Evolutionary conservation across 164 flowering plant species (phyloP), one percentile per base, ranked within the genome.

Genomic region (Aristolochia californica): DNA sequence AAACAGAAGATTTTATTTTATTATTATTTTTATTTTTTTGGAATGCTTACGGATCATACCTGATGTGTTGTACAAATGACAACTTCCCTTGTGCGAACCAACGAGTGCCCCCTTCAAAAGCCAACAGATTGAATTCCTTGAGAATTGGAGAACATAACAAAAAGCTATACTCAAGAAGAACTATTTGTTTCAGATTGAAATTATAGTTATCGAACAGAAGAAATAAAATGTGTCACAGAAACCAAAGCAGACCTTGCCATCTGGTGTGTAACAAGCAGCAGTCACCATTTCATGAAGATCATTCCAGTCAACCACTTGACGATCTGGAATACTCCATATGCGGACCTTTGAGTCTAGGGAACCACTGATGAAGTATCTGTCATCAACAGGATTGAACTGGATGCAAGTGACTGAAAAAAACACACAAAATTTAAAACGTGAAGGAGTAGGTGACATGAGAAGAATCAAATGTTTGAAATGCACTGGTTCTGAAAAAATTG

Each of bases 281-380:
- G 99, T 94, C 70, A 94, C 96, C 97, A 94, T 94, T 70, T 94
- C 99, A 80, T 84, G 88, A 56, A 94, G 73, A 78, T 94, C 99
- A 76, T 69, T 83, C 95, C 95, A 94, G 67, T 90, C 97, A 66
- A 94, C 97, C 73, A 94, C 97, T 74, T 83, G 83, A 55, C 77
- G 96, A 68, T 88, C 95, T 45, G 88, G 97, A 59, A 94, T 84
- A 77, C 93, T 94, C 99, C 99, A 94, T 66, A 90, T 86, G 49
- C 99, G 99, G 72, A 94, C 97, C 76, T 90, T 94, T 18, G 86
- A 83, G 80, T 94, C 99, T 56, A 94, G 67, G 40, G 99, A 94
- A 56, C 99, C 99, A 71, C 99, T 94, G 66, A 94, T 90, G 83
- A 94, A 94, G 72, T 84, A 94, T 73, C 78, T 74, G 78, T 94